These are phyloP conservation scores for Anthracocystis panici-leucophaei DNA, from an alignment of 1,284 basidiomycete species.

Conservation along the genomic window DNA sequence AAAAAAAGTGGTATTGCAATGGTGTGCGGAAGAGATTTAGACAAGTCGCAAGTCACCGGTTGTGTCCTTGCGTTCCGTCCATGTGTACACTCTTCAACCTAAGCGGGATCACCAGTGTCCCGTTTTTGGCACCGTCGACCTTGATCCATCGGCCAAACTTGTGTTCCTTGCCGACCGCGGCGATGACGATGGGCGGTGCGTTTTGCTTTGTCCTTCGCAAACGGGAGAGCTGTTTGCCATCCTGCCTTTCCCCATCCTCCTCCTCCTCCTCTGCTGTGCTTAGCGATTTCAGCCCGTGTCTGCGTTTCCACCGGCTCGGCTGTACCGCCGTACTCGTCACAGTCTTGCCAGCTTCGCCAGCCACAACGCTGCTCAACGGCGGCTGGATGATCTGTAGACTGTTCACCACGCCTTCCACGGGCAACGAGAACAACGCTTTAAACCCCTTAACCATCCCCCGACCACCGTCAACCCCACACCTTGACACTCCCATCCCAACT, in stretches of 20 bases:
- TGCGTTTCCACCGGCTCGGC: constrained; percentile 28
- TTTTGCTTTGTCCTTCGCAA: constrained; percentile 45
- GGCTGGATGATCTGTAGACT: constrained; percentile 83
- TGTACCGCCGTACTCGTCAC: constrained; percentile 14
- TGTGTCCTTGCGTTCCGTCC: not conserved
- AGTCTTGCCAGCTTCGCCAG: not conserved
- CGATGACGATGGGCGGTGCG: constrained; percentile 75
- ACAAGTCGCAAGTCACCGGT: constrained; percentile 11
- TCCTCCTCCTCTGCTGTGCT: not conserved
- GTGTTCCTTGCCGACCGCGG: constrained; percentile 86
- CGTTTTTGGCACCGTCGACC: constrained; percentile 80
- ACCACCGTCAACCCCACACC: constrained; percentile 84
- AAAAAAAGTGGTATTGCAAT: too few relatives aligned
- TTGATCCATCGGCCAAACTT: constrained; percentile 88
- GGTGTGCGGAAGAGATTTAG: not conserved
- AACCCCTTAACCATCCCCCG: constrained; percentile 77
- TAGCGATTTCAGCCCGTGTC: constrained; percentile 21
- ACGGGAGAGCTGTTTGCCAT: not conserved
- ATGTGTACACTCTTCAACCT: not conserved
- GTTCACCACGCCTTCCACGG: constrained; percentile 85
- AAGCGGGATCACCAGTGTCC: constrained; percentile 75
- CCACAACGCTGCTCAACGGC: constrained; percentile 66
- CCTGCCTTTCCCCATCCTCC: constrained; percentile 1
- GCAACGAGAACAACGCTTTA: constrained; percentile 76
- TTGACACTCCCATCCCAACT: constrained; percentile 89